phyloP scores from a whole-genome alignment of 345 rosid genomes.

The Cardamine occulta region DNA sequence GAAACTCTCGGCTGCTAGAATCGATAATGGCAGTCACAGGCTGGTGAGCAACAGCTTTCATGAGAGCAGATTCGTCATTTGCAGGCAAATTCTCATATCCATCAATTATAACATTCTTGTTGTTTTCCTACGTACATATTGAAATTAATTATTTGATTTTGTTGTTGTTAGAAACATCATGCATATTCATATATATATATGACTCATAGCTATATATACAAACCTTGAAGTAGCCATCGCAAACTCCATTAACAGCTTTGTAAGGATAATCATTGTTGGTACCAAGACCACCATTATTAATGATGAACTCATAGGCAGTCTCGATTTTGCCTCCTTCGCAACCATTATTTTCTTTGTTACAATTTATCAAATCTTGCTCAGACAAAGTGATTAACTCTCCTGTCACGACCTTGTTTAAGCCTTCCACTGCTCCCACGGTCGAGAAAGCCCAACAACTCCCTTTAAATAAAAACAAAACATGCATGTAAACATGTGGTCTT shows the following conservation, averaged over 20 bases:
- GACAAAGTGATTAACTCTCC: slow-evolving; percentile 64
- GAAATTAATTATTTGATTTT: not conserved
- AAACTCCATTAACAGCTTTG: slow-evolving; percentile 37
- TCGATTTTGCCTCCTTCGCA: slow-evolving; percentile 73
- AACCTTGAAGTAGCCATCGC: slow-evolving; percentile 35
- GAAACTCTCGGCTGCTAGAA: slow-evolving; percentile 75
- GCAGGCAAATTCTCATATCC: slow-evolving; percentile 66
- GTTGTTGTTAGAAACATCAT: no score
- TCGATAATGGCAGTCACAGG: slow-evolving; percentile 80
- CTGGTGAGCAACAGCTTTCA: slow-evolving; percentile 68
- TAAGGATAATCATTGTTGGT: slow-evolving; percentile 64
- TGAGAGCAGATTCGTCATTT: slow-evolving; percentile 61
- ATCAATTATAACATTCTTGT: slow-evolving; percentile 59
- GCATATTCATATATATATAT: not conserved
- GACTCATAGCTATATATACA: slow-evolving; percentile 37
- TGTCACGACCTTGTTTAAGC: slow-evolving; percentile 68
- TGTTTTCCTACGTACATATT: slow-evolving; percentile 49
- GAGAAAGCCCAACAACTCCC: slow-evolving; percentile 97
- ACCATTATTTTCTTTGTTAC: slow-evolving; percentile 50
- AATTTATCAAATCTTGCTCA: slow-evolving; percentile 79
- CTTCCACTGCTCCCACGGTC: slow-evolving; percentile 77
- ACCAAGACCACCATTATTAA: slow-evolving; percentile 51
- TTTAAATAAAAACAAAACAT: slow-evolving; percentile 36
- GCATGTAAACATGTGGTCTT: not conserved
- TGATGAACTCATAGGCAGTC: slow-evolving; percentile 57